A percentile compares a stretch with the other conserved stretches of the same genome.
Conservation (phyloP, 2,329 filamentous ascomycete species). For the Venturia carpophila region DNA sequence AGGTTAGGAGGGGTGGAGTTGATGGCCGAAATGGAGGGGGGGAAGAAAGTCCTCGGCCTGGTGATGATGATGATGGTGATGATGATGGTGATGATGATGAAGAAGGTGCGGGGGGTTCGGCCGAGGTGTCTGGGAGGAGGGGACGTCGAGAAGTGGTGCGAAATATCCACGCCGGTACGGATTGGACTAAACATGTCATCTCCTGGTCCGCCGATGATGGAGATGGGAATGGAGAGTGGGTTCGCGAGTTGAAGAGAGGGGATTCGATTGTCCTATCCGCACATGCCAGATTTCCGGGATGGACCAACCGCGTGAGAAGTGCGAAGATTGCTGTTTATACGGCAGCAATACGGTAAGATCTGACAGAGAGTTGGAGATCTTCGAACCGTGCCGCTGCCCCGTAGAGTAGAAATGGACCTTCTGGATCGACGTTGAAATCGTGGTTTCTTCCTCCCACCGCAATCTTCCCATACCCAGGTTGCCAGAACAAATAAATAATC, state of each 20-base stretch:
- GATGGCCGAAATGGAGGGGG: too few species aligned
- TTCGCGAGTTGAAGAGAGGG: conserved; percentile 2
- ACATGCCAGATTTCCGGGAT: conserved; percentile 10
- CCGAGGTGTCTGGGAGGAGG: neutral
- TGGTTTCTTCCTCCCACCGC: too few species aligned
- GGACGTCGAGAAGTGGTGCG: neutral
- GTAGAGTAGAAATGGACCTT: too few species aligned
- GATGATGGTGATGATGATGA: too few species aligned
- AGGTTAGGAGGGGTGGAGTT: neutral
- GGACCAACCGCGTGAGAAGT: neutral
- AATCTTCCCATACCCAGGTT: too few species aligned
- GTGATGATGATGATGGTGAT: too few species aligned
- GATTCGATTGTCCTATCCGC: conserved; percentile 6
- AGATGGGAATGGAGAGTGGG: conserved; percentile 1
- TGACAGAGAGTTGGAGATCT: too few species aligned
- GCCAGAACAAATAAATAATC: too few species aligned
- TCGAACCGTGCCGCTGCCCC: too few species aligned
- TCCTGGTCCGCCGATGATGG: neutral
- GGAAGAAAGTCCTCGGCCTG: too few species aligned
- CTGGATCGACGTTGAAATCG: too few species aligned
- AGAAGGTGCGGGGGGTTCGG: neutral
- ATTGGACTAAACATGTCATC: neutral
- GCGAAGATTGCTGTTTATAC: conserved; percentile 12
- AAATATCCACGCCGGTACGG: conserved; percentile 9
- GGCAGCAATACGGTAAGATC: conserved; percentile 7